These are phyloP conservation scores for Stephania yunnanensis DNA, from an alignment of 164 flowering plant species.

Conservation along the genomic window DNA sequence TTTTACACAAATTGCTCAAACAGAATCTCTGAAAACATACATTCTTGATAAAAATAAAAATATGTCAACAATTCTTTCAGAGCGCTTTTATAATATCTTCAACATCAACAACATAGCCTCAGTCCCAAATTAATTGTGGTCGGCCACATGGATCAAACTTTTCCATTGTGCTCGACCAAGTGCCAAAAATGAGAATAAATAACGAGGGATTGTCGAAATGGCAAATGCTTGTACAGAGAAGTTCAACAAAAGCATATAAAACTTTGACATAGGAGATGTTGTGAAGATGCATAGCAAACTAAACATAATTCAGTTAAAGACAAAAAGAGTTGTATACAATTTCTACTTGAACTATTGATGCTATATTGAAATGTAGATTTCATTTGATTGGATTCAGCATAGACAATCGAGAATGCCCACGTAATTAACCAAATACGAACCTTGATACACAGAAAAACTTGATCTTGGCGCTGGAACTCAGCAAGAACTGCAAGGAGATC, in stretches of 20 bases:
- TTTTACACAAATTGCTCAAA: not conserved
- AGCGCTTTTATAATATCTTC: not conserved
- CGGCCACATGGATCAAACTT: too few relatives aligned
- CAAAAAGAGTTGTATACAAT: too few relatives aligned
- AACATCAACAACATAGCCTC: not conserved
- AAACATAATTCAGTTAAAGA: too few relatives aligned
- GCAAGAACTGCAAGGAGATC: conserved; percentile 85
- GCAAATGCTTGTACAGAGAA: too few relatives aligned
- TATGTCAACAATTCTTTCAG: not conserved
- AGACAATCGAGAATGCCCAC: too few relatives aligned
- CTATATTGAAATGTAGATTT: not conserved
- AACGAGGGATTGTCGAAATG: too few relatives aligned
- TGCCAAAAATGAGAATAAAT: too few relatives aligned
- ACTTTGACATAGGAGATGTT: not conserved
- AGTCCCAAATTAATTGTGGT: too few relatives aligned
- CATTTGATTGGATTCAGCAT: too few relatives aligned
- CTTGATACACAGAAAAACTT: conserved; percentile 81
- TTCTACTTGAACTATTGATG: not conserved
- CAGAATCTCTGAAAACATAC: not conserved
- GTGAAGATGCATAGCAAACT: not conserved
- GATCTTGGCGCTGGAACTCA: conserved; percentile 88
- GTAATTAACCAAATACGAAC: conserved; percentile 21
- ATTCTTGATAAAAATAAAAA: not conserved
- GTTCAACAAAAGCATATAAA: too few relatives aligned
- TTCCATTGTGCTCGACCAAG: too few relatives aligned